Evolutionary conservation across 768 basidiomycete genomes (phyloP).

Genomic region (Pleurotus ostreatus): DNA sequence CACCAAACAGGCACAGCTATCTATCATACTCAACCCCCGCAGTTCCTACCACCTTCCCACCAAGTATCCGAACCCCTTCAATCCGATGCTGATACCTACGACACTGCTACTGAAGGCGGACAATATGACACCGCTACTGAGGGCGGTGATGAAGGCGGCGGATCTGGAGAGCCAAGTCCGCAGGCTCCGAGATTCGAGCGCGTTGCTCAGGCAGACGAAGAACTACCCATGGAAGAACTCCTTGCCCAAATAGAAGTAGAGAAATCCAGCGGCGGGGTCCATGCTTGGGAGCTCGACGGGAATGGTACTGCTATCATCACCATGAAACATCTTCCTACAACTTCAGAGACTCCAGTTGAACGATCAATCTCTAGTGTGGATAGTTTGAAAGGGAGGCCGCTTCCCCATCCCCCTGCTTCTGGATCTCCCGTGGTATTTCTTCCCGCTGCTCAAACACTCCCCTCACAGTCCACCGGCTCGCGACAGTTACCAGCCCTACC

Average conservation of each 20-base stretch:
- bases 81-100: slow-evolving; percentile 4
- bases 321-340: neutral
- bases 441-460: neutral
- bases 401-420: neutral
- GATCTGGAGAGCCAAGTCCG: neutral
- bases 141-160: slow-evolving; percentile 2
- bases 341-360: slow-evolving; percentile 1
- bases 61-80: slow-evolving; percentile 1
- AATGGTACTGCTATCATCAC: neutral
- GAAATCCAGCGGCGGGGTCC: slow-evolving; percentile 5
- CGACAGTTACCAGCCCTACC: neutral
- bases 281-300: slow-evolving; percentile 11
- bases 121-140: neutral
- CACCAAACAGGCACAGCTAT: slow-evolving; percentile 2
- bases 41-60: slow-evolving; percentile 1
- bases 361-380: neutral
- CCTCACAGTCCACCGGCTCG: neutral
- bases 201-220: neutral
- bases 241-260: slow-evolving; percentile 5
- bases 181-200: neutral
- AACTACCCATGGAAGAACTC: slow-evolving; percentile 11
- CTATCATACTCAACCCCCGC: slow-evolving; percentile 2
- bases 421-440: slow-evolving; percentile 1
- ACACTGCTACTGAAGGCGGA: neutral
- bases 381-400: slow-evolving; percentile 3